phyloP scores from a whole-genome alignment of 768 basidiomycete genomes.

The Cyclocybe cylindracea region DNA sequence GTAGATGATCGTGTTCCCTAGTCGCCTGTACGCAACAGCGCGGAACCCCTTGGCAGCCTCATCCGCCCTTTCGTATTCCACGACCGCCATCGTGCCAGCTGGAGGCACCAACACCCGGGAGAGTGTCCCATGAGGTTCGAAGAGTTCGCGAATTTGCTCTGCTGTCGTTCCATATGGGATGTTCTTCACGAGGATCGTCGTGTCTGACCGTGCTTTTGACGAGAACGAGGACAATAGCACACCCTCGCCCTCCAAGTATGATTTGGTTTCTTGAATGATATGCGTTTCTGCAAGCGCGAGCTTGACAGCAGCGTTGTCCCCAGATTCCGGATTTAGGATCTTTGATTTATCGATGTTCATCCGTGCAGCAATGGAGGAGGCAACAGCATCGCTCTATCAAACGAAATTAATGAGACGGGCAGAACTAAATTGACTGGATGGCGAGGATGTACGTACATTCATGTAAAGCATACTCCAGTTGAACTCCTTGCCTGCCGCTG shows the following conservation, averaged over 20 bases:
- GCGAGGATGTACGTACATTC: slow-evolving; percentile 72
- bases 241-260: slow-evolving; percentile 81
- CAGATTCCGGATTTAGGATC: slow-evolving; percentile 80
- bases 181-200: slow-evolving; percentile 91
- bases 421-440: slow-evolving; percentile 15
- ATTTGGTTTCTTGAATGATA: slow-evolving; percentile 92
- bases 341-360: slow-evolving; percentile 87
- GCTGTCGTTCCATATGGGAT: slow-evolving; percentile 88
- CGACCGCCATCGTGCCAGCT: slow-evolving; percentile 89
- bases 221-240: slow-evolving; percentile 63
- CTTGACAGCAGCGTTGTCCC: slow-evolving; percentile 84
- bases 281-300: slow-evolving; percentile 96
- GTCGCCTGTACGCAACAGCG: slow-evolving; percentile 80
- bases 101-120: slow-evolving; percentile 82
- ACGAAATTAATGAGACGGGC: not conserved
- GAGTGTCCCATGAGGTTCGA: slow-evolving; percentile 73
- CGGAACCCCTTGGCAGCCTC: slow-evolving; percentile 79
- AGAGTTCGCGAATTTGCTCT: slow-evolving; percentile 76
- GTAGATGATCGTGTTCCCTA: slow-evolving; percentile 90
- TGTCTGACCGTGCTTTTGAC: slow-evolving; percentile 63
- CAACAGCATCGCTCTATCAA: slow-evolving; percentile 89
- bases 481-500: slow-evolving; percentile 73
- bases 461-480: slow-evolving; percentile 96
- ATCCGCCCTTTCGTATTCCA: slow-evolving; percentile 75
- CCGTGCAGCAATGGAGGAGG: slow-evolving; percentile 85